Conservation (phyloP, 2,329 filamentous ascomycete genomes). For the Grosmannia clavigera region DNA sequence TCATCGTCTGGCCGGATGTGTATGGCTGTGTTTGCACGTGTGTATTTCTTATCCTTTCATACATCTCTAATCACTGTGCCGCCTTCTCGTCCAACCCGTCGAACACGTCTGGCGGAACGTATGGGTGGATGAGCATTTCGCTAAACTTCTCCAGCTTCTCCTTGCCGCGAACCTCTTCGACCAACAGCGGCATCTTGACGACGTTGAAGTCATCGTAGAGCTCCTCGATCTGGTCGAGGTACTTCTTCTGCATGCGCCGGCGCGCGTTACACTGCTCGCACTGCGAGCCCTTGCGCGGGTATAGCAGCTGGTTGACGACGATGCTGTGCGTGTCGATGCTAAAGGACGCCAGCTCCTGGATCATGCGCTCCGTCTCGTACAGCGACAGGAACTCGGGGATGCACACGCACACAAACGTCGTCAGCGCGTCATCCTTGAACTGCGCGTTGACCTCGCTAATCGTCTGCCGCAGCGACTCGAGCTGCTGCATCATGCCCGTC, state of each 20-base stretch:
- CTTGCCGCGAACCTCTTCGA: constrained; percentile 92
- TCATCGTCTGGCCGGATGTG: too few species aligned
- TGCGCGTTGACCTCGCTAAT: constrained; percentile 94
- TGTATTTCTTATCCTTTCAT: too few species aligned
- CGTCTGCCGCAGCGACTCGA: constrained; percentile 84
- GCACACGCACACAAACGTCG: constrained; percentile 95
- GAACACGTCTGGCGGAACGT: constrained; percentile 44
- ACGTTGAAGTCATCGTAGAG: constrained; percentile 98
- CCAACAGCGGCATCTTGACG: constrained; percentile 91
- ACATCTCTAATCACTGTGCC: not conserved
- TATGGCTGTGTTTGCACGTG: too few species aligned
- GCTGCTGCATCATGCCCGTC: constrained; percentile 83
- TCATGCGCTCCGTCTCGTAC: constrained; percentile 99
- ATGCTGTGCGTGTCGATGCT: constrained; percentile 94
- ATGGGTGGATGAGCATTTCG: constrained; percentile 69
- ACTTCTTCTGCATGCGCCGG: constrained; percentile 98
- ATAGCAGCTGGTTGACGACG: constrained; percentile 95
- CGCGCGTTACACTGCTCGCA: constrained; percentile 95
- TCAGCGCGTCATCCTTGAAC: constrained; percentile 93
- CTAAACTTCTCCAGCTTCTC: constrained; percentile 86
- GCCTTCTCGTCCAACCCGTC: constrained; percentile 3
- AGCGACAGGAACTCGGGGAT: constrained; percentile 94
- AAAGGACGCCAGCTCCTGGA: constrained; percentile 89
- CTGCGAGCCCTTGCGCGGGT: constrained; percentile 70
- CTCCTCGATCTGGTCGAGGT: constrained; percentile 96